Evolutionary conservation across 225 moss, liverwort and hornwort genomes (phyloP).

Genomic region (Neckera pumila): DNA sequence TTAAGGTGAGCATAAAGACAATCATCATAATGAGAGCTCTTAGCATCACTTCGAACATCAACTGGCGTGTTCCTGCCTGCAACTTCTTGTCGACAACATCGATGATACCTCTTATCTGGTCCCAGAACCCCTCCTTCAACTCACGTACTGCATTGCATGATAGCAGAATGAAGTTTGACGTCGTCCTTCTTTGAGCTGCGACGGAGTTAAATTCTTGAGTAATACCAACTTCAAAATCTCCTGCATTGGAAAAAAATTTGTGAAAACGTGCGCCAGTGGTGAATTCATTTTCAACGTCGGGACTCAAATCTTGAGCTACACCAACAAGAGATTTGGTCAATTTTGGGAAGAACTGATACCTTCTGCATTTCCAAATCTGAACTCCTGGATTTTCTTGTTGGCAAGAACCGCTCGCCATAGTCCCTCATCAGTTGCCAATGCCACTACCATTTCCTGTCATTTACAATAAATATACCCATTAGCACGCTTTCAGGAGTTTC

Average conservation of each 20-base stretch:
- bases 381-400: constrained; percentile 76
- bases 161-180: constrained; percentile 21
- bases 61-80: constrained; percentile 33
- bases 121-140: constrained; percentile 31
- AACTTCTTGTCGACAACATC: constrained; percentile 35
- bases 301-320: neutral
- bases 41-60: constrained; percentile 20
- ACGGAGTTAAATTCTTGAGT: neutral
- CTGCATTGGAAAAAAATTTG: constrained; percentile 2
- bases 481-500: neutral
- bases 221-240: constrained; percentile 13
- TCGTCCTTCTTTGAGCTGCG: neutral
- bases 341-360: neutral
- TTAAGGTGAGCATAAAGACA: constrained; percentile 46
- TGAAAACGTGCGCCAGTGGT: neutral
- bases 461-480: neutral
- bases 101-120: constrained; percentile 31
- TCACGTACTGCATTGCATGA: constrained; percentile 24
- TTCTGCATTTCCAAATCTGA: constrained; percentile 39
- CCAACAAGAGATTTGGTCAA: neutral
- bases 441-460: constrained; percentile 66
- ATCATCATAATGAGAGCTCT: constrained; percentile 49
- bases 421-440: constrained; percentile 65
- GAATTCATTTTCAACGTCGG: neutral
- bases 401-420: constrained; percentile 78